These are phyloP conservation scores for Cantharellus anzutake DNA, from an alignment of 768 basidiomycete species.

Conservation along the genomic window DNA sequence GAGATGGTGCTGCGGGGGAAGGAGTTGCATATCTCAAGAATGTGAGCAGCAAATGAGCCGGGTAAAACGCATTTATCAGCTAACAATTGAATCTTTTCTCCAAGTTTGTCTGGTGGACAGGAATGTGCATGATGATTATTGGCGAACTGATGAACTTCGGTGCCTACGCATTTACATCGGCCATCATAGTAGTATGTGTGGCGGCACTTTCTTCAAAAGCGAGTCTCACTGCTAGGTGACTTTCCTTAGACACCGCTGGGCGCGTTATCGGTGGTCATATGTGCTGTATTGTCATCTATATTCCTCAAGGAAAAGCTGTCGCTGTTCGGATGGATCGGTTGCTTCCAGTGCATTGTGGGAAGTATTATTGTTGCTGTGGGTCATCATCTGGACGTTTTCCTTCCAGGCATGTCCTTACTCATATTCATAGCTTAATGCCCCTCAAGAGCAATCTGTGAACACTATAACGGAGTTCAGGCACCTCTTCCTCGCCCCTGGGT, in stretches of 20 bases:
- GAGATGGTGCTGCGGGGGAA: neutral
- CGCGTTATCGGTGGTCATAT: slow-evolving; percentile 92
- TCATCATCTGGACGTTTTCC: neutral
- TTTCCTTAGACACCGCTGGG: slow-evolving; percentile 57
- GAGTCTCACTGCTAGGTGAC: neutral
- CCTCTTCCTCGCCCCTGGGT: slow-evolving; percentile 69
- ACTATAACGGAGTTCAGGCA: slow-evolving; percentile 53
- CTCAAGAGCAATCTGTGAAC: slow-evolving; percentile 48
- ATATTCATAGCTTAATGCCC: slow-evolving; percentile 76
- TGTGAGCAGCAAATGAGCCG: neutral
- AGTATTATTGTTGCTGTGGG: neutral
- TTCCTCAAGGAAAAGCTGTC: slow-evolving; percentile 85
- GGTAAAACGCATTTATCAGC: neutral
- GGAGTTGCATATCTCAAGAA: neutral
- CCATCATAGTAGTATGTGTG: slow-evolving; percentile 47
- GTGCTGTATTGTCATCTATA: slow-evolving; percentile 78
- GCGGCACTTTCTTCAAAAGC: neutral
- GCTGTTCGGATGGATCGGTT: slow-evolving; percentile 96
- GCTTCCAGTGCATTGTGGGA: slow-evolving; percentile 72
- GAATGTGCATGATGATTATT: slow-evolving; percentile 89
- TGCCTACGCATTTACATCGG: slow-evolving; percentile 82
- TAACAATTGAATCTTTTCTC: neutral
- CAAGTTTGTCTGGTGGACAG: slow-evolving; percentile 65
- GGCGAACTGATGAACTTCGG: slow-evolving; percentile 40
- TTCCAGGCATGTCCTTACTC: slow-evolving; percentile 33